Conservation (phyloP, 495 filamentous ascomycete species). For the Hypoxylon fragiforme region DNA sequence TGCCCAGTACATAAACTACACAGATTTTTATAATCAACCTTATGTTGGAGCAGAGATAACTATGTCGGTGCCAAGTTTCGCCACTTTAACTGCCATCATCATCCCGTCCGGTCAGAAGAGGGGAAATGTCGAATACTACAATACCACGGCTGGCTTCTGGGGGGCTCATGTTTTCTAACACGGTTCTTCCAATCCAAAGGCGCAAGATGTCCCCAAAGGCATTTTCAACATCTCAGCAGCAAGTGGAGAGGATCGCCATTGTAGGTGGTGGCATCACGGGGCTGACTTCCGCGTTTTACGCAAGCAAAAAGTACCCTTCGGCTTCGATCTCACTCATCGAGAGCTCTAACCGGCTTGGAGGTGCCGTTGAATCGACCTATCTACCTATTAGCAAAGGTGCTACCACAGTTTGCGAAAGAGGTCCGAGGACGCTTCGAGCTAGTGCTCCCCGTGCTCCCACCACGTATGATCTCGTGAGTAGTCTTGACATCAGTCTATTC, state of each 20-base stretch:
- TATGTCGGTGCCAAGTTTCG: too few species aligned
- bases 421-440: constrained; percentile 4
- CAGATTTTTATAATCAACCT: not conserved
- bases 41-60: too few species aligned
- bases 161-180: not conserved
- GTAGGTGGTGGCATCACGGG: constrained; percentile 88
- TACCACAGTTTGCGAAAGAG: constrained; percentile 5
- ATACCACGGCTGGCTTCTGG: not conserved
- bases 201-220: not conserved
- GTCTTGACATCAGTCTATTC: not conserved
- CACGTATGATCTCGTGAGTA: constrained; percentile 13
- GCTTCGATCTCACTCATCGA: constrained; percentile 75
- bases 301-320: constrained; percentile 46
- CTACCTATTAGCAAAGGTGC: not conserved
- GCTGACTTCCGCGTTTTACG: constrained; percentile 72
- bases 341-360: constrained; percentile 65
- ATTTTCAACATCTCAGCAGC: not conserved
- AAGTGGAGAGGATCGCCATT: constrained; percentile 60
- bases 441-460: constrained; percentile 4
- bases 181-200: not conserved
- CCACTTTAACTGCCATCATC: not conserved
- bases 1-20: not conserved
- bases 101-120: not conserved
- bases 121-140: not conserved
- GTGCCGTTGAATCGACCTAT: constrained; percentile 35